phyloP scores from a whole-genome alignment of 352 stramenopile species.

The Phytophthora capsici region DNA sequence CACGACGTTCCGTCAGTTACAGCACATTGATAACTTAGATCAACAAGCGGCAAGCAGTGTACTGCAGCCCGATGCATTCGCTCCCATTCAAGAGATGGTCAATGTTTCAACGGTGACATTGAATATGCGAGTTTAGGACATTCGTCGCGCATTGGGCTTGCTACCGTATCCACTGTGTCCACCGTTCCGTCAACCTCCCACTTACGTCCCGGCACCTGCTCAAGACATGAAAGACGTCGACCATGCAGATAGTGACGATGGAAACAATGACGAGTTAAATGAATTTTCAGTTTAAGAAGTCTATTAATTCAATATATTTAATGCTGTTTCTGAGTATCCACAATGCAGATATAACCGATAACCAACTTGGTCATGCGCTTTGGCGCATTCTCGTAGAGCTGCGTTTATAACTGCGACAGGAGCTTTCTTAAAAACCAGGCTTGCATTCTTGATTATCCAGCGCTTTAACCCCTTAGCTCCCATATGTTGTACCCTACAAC shows the following conservation, averaged over 20 bases:
- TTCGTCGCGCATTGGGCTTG: background rate
- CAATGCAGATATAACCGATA: constrained; percentile 13
- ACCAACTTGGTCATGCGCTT: constrained; percentile 2
- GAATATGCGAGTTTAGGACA: constrained; percentile 8
- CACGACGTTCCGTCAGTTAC: constrained; percentile 14
- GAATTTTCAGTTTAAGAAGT: background rate
- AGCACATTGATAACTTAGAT: constrained; percentile 16
- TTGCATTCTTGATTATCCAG: constrained; percentile 28
- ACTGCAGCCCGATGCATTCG: background rate
- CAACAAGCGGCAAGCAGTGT: background rate
- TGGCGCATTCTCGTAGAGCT: constrained; percentile 6
- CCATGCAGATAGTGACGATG: constrained; percentile 8
- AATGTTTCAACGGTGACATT: constrained; percentile 4
- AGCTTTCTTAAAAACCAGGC: constrained; percentile 18
- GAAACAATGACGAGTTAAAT: too few species aligned
- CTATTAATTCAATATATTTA: constrained; percentile 1
- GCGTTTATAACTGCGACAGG: constrained; percentile 2
- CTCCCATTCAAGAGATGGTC: background rate
- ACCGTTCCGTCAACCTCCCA: background rate
- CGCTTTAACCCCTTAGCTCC: too few species aligned
- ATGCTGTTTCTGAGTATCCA: constrained; percentile 13
- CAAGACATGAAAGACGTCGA: constrained; percentile 9
- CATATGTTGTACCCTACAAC: too few species aligned
- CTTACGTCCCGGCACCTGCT: background rate
- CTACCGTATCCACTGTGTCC: background rate